These are phyloP conservation scores for Physcomitrellopsis africana DNA, from an alignment of 225 moss, liverwort and hornwort genomes.

Conservation along the genomic window DNA sequence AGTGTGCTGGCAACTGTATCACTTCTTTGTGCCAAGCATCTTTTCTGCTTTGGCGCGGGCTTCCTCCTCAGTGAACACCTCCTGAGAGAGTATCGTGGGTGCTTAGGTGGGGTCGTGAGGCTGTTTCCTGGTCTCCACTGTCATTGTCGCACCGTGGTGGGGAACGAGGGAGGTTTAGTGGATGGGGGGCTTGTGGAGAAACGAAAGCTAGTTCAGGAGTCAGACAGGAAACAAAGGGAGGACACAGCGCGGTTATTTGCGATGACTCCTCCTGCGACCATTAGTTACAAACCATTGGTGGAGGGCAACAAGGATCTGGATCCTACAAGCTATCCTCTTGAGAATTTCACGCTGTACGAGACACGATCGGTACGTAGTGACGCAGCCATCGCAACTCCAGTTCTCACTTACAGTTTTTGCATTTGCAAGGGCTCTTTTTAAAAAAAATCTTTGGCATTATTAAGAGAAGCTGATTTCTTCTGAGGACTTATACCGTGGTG, in stretches of 20 bases:
- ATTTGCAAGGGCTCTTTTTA: too few relatives aligned
- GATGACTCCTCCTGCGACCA: conserved; percentile 34
- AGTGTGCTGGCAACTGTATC: not conserved
- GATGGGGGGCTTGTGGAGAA: not conserved
- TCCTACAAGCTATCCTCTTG: conserved; percentile 52
- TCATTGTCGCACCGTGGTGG: not conserved
- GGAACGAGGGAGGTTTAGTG: not conserved
- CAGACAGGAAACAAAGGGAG: conserved; percentile 3
- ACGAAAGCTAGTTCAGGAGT: conserved; percentile 8
- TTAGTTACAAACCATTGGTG: conserved; percentile 42
- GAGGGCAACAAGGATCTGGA: conserved; percentile 52
- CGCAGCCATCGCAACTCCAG: not conserved
- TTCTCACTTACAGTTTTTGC: not conserved
- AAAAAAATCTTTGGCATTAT: too few relatives aligned
- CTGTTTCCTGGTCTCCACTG: not conserved
- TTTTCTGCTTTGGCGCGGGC: not conserved
- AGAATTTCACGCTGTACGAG: conserved; percentile 80
- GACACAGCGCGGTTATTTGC: conserved; percentile 23
- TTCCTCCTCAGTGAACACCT: not conserved
- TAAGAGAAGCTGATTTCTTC: too few relatives aligned
- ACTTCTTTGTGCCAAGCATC: not conserved
- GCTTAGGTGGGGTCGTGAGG: not conserved
- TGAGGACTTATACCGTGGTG: too few relatives aligned
- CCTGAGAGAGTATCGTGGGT: too few relatives aligned
- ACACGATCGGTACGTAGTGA: conserved; percentile 70